Conservation (phyloP, 2,329 filamentous ascomycete genomes). For the Hymenotorrendiella dingleyae region DNA sequence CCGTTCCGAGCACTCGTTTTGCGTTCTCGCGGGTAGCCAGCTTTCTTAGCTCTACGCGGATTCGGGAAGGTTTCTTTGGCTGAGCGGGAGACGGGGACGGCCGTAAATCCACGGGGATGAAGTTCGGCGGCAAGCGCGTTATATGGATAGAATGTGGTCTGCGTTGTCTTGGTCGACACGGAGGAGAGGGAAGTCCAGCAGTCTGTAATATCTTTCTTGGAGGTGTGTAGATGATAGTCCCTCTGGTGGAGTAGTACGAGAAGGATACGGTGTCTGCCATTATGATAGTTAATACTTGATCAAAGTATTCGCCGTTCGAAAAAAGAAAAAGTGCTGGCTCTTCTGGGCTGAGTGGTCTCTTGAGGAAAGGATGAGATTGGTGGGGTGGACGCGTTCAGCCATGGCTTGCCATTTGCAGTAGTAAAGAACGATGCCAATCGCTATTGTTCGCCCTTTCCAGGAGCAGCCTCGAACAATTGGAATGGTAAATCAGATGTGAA, state of each 20-base stretch:
- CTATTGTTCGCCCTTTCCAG: no score
- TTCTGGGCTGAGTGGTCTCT: background rate
- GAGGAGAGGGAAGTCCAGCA: conserved; percentile 31
- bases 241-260: conserved; percentile 23
- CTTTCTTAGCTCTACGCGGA: conserved; percentile 34
- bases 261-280: conserved; percentile 25
- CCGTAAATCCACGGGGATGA: conserved; percentile 33
- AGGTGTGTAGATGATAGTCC: conserved; percentile 26
- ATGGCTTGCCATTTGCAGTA: conserved; percentile 4
- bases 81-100: conserved; percentile 24
- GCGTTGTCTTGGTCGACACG: conserved; percentile 45
- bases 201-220: conserved; percentile 10
- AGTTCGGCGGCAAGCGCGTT: conserved; percentile 40
- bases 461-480: no score
- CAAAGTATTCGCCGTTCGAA: conserved; percentile 16
- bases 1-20: conserved; percentile 30
- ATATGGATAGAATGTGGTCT: conserved; percentile 53
- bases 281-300: conserved; percentile 23
- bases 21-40: conserved; percentile 40
- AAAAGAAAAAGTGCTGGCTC: background rate
- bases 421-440: no score
- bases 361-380: background rate
- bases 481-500: conserved; percentile 8
- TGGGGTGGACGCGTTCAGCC: background rate
- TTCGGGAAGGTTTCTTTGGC: conserved; percentile 29